These are phyloP conservation scores for Didymella keratinophila DNA, from an alignment of 2,329 filamentous ascomycete genomes.

Conservation along the genomic window DNA sequence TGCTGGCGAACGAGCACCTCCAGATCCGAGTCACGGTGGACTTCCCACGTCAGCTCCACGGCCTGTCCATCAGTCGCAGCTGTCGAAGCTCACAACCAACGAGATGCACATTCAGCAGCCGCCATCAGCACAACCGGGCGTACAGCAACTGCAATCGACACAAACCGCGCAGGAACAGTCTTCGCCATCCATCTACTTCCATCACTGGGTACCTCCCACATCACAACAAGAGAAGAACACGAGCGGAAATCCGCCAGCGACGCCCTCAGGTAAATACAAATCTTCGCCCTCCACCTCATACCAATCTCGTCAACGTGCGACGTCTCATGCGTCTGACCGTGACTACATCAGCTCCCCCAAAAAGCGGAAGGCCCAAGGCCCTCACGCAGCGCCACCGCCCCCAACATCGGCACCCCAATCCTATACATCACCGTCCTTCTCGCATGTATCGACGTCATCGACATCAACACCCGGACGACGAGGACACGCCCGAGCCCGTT, in stretches of 20 bases:
- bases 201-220: slow-evolving; percentile 88
- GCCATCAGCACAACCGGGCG: slow-evolving; percentile 50
- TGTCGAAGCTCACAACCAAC: slow-evolving; percentile 61
- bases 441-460: slow-evolving; percentile 64
- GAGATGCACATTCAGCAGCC: slow-evolving; percentile 60
- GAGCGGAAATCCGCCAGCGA: slow-evolving; percentile 71
- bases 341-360: slow-evolving; percentile 79
- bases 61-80: slow-evolving; percentile 56
- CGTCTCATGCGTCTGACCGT: slow-evolving; percentile 59
- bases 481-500: slow-evolving; percentile 70
- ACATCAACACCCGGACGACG: slow-evolving; percentile 64
- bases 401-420: slow-evolving; percentile 59
- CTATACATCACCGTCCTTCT: slow-evolving; percentile 60
- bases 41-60: slow-evolving; percentile 54
- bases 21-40: slow-evolving; percentile 38
- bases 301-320: slow-evolving; percentile 58
- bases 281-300: slow-evolving; percentile 48
- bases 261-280: slow-evolving; percentile 71
- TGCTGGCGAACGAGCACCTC: slow-evolving; percentile 41
- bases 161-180: slow-evolving; percentile 66
- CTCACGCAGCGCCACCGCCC: slow-evolving; percentile 60
- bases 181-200: slow-evolving; percentile 84
- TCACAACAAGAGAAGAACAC: slow-evolving; percentile 64
- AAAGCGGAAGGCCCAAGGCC: slow-evolving; percentile 77
- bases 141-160: slow-evolving; percentile 53